Evolutionary conservation across 352 stramenopile species (phyloP).

Genomic region (Phytopythium cucurbitacearum): DNA sequence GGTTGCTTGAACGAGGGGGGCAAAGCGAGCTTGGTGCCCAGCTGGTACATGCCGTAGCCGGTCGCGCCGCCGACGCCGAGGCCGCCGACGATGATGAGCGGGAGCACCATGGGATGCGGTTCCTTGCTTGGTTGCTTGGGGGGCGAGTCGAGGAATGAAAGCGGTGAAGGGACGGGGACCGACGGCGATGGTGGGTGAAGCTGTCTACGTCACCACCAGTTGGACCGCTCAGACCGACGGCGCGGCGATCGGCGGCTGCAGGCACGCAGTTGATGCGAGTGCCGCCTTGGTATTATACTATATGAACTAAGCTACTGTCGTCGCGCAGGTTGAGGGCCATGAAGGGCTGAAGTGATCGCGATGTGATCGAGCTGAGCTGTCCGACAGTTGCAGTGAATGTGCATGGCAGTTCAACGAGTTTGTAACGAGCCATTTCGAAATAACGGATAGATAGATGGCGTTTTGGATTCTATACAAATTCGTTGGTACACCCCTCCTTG

Average conservation of each 20-base stretch:
- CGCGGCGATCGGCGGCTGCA: background rate
- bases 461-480: too few species aligned
- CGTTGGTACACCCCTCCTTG: background rate
- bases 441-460: too few species aligned
- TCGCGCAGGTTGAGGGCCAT: too few species aligned
- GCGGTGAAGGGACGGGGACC: constrained; percentile 7
- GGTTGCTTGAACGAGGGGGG: constrained; percentile 18
- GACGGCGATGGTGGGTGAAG: background rate
- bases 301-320: too few species aligned
- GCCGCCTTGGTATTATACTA: background rate
- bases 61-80: constrained; percentile 36
- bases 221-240: background rate
- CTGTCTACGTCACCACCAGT: constrained; percentile 5
- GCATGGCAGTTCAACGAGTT: too few species aligned
- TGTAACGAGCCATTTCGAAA: too few species aligned
- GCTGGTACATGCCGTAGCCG: constrained; percentile 68
- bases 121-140: background rate
- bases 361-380: too few species aligned
- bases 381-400: too few species aligned
- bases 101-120: constrained; percentile 48
- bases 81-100: constrained; percentile 58
- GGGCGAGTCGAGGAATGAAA: constrained; percentile 2
- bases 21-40: constrained; percentile 42
- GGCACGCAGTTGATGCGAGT: background rate
- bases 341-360: too few species aligned